Conservation (phyloP, 768 basidiomycete genomes). For the Suillus discolor region DNA sequence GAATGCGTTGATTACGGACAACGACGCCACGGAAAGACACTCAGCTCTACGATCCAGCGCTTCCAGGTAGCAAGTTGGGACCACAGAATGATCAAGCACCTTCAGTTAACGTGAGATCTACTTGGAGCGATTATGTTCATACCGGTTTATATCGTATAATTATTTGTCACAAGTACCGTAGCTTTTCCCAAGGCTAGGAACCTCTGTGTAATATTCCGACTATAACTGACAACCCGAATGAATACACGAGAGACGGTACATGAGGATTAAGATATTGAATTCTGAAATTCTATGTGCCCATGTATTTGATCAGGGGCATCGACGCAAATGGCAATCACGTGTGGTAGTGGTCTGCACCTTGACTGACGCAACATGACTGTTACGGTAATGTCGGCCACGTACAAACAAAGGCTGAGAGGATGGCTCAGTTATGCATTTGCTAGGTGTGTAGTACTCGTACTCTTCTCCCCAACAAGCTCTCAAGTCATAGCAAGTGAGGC, state of each 20-base stretch:
- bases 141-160: neutral
- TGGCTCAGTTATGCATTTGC: constrained; percentile 90
- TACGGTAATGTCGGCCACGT: constrained; percentile 4
- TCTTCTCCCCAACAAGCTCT: neutral
- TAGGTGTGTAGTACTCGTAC: constrained; percentile 44
- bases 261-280: neutral
- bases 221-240: neutral
- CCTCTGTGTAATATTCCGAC: neutral
- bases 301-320: neutral
- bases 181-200: neutral
- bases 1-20: neutral
- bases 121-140: neutral
- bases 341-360: neutral
- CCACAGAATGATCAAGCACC: neutral
- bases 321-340: neutral
- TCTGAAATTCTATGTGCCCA: neutral
- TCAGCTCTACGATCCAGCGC: neutral
- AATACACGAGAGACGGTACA: neutral
- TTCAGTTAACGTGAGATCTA: neutral
- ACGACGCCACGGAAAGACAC: neutral
- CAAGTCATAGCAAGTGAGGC: constrained; percentile 56
- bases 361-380: neutral
- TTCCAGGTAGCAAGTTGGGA: neutral
- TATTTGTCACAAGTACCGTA: neutral
- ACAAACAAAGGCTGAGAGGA: constrained; percentile 51